phyloP scores from a whole-genome alignment of 208 protist genomes.

The Acanthamoeba royreba region DNA sequence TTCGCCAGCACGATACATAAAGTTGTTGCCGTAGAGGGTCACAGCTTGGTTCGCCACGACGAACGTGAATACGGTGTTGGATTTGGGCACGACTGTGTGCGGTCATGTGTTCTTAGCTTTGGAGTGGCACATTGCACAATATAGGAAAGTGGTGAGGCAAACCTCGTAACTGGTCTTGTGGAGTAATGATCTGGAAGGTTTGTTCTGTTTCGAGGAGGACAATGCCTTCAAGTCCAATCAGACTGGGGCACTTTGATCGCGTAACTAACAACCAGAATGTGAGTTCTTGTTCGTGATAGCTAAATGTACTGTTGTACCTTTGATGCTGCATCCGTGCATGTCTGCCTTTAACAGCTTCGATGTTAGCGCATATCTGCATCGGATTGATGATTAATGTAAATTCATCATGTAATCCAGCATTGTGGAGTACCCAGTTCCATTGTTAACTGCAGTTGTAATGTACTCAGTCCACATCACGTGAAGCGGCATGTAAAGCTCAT shows the following conservation, averaged over 20 bases:
- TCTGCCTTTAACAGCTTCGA: background rate
- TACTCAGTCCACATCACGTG: background rate
- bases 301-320: background rate
- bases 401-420: too few relatives aligned
- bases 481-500: background rate
- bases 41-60: background rate
- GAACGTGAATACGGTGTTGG: background rate
- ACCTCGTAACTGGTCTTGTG: background rate
- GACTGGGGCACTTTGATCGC: background rate
- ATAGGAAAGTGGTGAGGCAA: background rate
- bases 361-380: background rate
- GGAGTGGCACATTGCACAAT: background rate
- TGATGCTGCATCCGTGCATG: background rate
- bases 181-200: background rate
- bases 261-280: background rate
- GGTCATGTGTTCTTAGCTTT: background rate
- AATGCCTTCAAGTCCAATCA: background rate
- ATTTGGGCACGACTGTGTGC: background rate
- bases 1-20: background rate
- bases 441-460: background rate
- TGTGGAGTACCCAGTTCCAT: background rate
- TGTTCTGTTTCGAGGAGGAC: background rate
- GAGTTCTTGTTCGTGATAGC: background rate
- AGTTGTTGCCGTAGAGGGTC: constrained; percentile 11
- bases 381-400: too few relatives aligned